Base-by-base conservation (phyloP, 805 yeast genomes). In the Wickerhamomyces silvicola region DNA sequence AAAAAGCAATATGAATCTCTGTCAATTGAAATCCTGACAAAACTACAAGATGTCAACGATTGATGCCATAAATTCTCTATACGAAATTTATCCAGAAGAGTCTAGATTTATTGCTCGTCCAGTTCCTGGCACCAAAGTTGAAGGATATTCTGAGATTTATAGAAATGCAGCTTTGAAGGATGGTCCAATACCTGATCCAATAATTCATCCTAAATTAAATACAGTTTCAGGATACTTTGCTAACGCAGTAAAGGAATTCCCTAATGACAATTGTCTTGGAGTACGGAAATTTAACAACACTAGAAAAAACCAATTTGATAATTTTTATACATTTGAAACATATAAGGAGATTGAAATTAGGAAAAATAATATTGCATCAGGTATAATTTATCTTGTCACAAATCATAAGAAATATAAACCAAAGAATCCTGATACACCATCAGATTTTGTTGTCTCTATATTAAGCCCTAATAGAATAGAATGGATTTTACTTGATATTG, bases 401-500 rank as follows among this genome's bases (percentile, higher is more conserved):
- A 21, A 37, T 8, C 43, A 32, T 30, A n/a, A n/a, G n/a, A n/a
- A n/a, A n/a, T n/a, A n/a, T n/a, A n/a, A n/a, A n/a, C n/a, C n/a
- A n/a, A n/a, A n/a, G n/a, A n/a, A n/a, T n/a, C n/a, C n/a, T n/a
- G n/a, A n/a, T n/a, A n/a, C n/a, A n/a, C n/a, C n/a, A n/a, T n/a
- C 39, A 13, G 46, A 54, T 32, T 70, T 68, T 36, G 50, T 69
- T 20, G 64, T 72, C 22, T 56, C 73, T 5, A 36, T 74, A 11
- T 71, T 65, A 44, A 60, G 74, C 24, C 51, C 58, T 16, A 74
- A 74, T 46, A 55, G 77, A 32, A 49, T 62, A 6, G 79, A 75
- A 49, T 77, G 83, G 83, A 58, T 62, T n/a, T 46, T 76, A 17
- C 48, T 76, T 12, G 81, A 76, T 50, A 47, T 74, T 43, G 80